phyloP scores from a whole-genome alignment of 2,329 filamentous ascomycete genomes.

The Botryotinia narcissicola region DNA sequence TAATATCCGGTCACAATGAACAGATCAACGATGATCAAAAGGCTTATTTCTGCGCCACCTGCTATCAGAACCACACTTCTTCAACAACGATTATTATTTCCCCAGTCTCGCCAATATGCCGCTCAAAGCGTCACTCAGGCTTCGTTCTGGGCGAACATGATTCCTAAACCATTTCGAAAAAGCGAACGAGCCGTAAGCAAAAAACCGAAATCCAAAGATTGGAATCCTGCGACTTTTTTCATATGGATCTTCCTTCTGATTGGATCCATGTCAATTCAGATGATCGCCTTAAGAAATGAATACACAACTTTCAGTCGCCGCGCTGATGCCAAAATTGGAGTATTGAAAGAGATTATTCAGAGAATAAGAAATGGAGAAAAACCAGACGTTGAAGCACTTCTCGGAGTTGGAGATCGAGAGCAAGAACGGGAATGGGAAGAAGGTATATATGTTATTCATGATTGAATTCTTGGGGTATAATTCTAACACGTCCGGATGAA shows the following conservation, averaged over 20 bases:
- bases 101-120: slow-evolving; percentile 29
- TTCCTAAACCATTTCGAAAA: slow-evolving; percentile 65
- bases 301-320: slow-evolving; percentile 69
- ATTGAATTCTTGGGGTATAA: slow-evolving; percentile 1
- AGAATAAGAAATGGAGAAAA: slow-evolving; percentile 68
- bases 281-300: slow-evolving; percentile 77
- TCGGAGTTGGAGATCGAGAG: slow-evolving; percentile 74
- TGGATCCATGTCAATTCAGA: slow-evolving; percentile 92
- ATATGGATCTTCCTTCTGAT: slow-evolving; percentile 82
- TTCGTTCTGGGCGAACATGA: slow-evolving; percentile 64
- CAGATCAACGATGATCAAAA: slow-evolving; percentile 27
- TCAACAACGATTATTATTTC: slow-evolving; percentile 17
- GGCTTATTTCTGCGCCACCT: slow-evolving; percentile 31
- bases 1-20: slow-evolving; percentile 26
- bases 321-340: slow-evolving; percentile 73
- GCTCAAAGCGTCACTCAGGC: slow-evolving; percentile 40
- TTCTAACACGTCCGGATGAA: slow-evolving; percentile 35
- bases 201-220: slow-evolving; percentile 56
- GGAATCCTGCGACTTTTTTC: slow-evolving; percentile 81
- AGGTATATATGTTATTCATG: slow-evolving; percentile 55
- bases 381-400: slow-evolving; percentile 77
- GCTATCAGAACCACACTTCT: slow-evolving; percentile 30
- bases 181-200: slow-evolving; percentile 41
- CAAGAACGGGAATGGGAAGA: slow-evolving; percentile 88
- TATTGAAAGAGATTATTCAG: slow-evolving; percentile 73